Evolutionary conservation across 2,329 filamentous ascomycete genomes (phyloP).

Genomic region (Colletotrichum zoysiae): DNA sequence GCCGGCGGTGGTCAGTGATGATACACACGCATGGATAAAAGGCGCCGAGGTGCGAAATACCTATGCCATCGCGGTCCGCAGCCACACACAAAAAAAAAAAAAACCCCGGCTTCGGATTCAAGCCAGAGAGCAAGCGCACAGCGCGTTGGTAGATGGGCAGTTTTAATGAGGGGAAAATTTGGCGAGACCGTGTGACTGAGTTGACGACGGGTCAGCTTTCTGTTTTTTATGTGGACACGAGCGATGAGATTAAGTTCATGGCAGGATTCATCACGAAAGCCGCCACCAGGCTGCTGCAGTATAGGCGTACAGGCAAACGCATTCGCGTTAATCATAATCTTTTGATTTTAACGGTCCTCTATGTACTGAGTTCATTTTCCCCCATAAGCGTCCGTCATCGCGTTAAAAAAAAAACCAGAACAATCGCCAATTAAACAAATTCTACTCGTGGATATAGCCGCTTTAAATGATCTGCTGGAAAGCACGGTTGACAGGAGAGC

Average conservation of each 20-base stretch:
- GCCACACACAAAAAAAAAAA: too few relatives aligned
- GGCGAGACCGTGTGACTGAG: not conserved
- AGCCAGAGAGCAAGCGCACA: not conserved
- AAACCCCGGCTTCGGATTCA: not conserved
- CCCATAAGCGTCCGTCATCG: slow-evolving; percentile 38
- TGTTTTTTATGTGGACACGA: slow-evolving; percentile 28
- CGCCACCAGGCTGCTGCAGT: slow-evolving; percentile 15
- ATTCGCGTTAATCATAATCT: slow-evolving; percentile 42
- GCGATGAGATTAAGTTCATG: slow-evolving; percentile 27
- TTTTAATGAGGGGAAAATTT: not conserved
- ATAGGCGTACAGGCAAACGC: slow-evolving; percentile 31
- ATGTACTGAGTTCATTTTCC: slow-evolving; percentile 42
- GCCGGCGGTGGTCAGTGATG: slow-evolving; percentile 13
- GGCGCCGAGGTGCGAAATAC: not conserved
- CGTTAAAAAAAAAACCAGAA: slow-evolving; percentile 38
- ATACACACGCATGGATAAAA: too few relatives aligned
- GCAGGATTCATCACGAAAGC: slow-evolving; percentile 12
- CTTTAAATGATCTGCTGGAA: slow-evolving; percentile 95
- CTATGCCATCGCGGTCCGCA: not conserved
- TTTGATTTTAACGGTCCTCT: slow-evolving; percentile 41
- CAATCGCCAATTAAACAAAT: slow-evolving; percentile 39
- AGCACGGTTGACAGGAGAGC: slow-evolving; percentile 95
- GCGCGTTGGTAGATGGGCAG: not conserved
- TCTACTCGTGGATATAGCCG: slow-evolving; percentile 34
- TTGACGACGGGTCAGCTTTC: slow-evolving; percentile 6